Evolutionary conservation across 116 monocot species (phyloP), one percentile per base, ranked within the genome.

Genomic region (Posidonia oceanica): DNA sequence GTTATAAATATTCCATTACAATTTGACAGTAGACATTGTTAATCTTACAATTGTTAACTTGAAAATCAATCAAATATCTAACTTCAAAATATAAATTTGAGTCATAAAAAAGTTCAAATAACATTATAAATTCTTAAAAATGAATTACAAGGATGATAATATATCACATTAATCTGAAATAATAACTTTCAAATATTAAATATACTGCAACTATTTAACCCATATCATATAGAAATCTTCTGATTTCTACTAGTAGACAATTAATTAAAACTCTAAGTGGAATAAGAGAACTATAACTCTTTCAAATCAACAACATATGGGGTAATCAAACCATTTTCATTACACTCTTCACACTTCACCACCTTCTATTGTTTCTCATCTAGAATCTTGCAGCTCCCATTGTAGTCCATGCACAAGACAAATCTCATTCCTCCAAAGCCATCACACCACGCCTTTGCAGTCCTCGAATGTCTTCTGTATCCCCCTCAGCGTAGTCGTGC

Each of bases 401-500:
- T 69, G 78, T 84, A 87, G 2, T 67, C 59, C 66, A 63, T 52
- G 71, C 87, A 87, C 48, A 76, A 73, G 2, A 84, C 74, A 36
- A 87, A 87, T 52, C 84, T 67, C 21, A 66, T 64, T n/a, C 84
- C 81, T 2, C 87, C 87, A 63, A 81, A 87, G 51, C 79, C 79
- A 3, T 69, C 72, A 72, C 87, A 87, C 36, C 71, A 52, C 8
- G 80, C 71, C 20, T 60, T 84, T 85, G 82, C 97, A 97, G 52
- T 97, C 89, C 77, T 97, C 92, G 63, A 87, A 97, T 0, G 97
- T 97, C 75, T 78, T 87, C 62, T 92, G 61, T 36, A 97, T 87
- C 16, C 97, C 97, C 52, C 97, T 59, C 63, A 97, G 71, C 6
- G 85, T 84, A 1, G 92, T 97, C 0, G 88, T 91, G 77, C 89